Evolutionary conservation across 345 rosid genomes (phyloP), one percentile per base, ranked within the genome.

Genomic region (Clausena lansium): DNA sequence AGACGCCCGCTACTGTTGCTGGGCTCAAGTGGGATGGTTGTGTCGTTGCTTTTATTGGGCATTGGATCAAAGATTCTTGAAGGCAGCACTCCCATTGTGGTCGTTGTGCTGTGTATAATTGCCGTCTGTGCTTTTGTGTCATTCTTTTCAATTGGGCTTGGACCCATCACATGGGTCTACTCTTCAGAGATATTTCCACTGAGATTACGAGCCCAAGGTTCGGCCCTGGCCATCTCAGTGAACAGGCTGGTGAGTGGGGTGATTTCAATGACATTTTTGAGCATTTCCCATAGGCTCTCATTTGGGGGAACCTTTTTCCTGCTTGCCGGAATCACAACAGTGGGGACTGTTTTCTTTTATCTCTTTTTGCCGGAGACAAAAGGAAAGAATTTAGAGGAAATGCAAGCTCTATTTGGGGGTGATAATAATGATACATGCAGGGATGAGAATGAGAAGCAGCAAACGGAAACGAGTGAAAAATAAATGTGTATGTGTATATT

Each of bases 91-190:
- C 89, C 94, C 9, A 0, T 61, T 8, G 86, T 91, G 91, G 94
- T 87, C 32, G 81, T 87, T 2, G 83, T 58, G 63, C 60, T 85
- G 30, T 83, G 84, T 17, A 79, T 90, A 20, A 83, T 88, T 24
- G 84, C 88, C 0, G 87, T 90, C 0, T 87, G 94, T 61, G 84
- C 83, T 0, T 83, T 78, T 36, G 89, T 90, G 0, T 92, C 98
- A 7, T 86, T 86, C 78, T 90, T 93, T 74, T 91, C 94, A 20
- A 84, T 93, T 67, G 94, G 93, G 83, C 88, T 89, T 11, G 93
- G 96, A 10, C 93, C 96, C 0, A 88, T 91, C 15, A 89, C 96
- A 0, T 91, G 94, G 94, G 98, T 93, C 22, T 93, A 91, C 83
- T 81, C 90, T 8, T 81, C 92, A 0, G 98, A 93, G 87, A 88